A percentile compares a stretch with the other conserved stretches of the same genome.
phyloP scores from a whole-genome alignment of 345 rosid genomes.

The Microcos paniculata region DNA sequence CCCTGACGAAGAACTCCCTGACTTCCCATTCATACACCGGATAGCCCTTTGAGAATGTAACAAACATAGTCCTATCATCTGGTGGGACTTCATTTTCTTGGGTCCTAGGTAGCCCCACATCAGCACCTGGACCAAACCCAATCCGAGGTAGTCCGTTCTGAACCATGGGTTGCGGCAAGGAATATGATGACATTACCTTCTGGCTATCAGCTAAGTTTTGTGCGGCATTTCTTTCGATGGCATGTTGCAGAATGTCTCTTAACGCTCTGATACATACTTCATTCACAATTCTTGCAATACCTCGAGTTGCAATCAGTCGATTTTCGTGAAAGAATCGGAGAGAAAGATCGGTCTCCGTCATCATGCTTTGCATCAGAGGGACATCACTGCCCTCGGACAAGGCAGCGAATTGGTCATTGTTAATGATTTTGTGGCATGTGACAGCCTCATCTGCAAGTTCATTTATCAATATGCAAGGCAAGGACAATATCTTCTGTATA shows the following conservation, averaged over 20 bases:
- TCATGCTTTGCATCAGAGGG: conserved; percentile 30
- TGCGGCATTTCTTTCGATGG: conserved; percentile 24
- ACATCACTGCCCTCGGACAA: conserved; percentile 19
- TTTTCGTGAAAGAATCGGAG: conserved; percentile 26
- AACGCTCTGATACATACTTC: conserved; percentile 42
- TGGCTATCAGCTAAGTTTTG: conserved; percentile 16
- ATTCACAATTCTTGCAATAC: conserved; percentile 24
- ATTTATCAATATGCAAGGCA: conserved; percentile 30
- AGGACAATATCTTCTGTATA: conserved; percentile 33
- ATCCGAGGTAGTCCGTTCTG: background rate
- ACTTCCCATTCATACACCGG: conserved; percentile 55
- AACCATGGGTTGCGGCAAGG: background rate
- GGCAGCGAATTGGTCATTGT: conserved; percentile 3
- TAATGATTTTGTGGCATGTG: conserved; percentile 33
- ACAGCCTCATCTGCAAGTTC: conserved; percentile 51
- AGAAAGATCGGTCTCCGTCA: conserved; percentile 34
- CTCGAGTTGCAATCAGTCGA: conserved; percentile 22
- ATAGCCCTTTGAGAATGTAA: conserved; percentile 65
- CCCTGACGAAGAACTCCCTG: conserved; percentile 35
- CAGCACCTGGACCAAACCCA: conserved; percentile 3
- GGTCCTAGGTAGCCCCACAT: background rate
- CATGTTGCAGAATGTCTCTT: conserved; percentile 38
- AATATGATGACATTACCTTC: background rate
- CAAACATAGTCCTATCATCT: conserved; percentile 56
- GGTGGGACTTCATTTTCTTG: conserved; percentile 18